Percentiles rank a stretch among this genome's conserved stretches.
Evolutionary conservation across 1,284 basidiomycete species (phyloP).

Genomic region (Polyporus tsugae): DNA sequence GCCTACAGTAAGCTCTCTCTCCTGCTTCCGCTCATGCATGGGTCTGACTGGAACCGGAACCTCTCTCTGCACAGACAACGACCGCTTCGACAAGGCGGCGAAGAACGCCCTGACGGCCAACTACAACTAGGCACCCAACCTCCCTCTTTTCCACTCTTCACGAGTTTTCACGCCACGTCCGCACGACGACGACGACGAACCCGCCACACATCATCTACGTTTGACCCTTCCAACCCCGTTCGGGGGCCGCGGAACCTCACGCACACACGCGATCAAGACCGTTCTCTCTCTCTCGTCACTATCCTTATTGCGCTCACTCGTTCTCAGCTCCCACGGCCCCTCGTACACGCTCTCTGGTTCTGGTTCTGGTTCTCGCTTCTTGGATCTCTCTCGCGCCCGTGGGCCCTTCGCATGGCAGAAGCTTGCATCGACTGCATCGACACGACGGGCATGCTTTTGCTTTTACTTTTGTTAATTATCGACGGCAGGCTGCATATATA

Average conservation of each 20-base stretch:
- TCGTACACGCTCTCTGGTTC: neutral
- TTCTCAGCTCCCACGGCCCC: constrained; percentile 3
- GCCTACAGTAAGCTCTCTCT: constrained; percentile 36
- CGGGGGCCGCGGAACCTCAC: neutral
- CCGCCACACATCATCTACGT: neutral
- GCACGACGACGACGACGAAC: neutral
- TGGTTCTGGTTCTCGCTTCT: neutral
- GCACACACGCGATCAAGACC: neutral
- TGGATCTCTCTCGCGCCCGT: neutral
- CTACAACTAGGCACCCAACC: neutral
- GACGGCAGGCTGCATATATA: constrained; percentile 3
- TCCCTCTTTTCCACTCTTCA: neutral
- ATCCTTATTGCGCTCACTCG: constrained; percentile 1
- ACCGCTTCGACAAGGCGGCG: constrained; percentile 40
- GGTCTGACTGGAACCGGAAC: neutral
- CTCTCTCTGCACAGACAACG: constrained; percentile 36
- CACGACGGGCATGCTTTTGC: neutral
- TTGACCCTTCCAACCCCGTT: neutral
- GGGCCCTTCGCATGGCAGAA: neutral
- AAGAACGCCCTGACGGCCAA: constrained; percentile 37
- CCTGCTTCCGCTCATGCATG: too few species aligned
- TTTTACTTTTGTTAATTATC: neutral
- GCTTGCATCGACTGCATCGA: constrained; percentile 7
- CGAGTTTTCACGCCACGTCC: neutral
- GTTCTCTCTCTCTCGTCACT: neutral